phyloP scores from a whole-genome alignment of 2,329 filamentous ascomycete genomes.

The Claviceps capensis region DNA sequence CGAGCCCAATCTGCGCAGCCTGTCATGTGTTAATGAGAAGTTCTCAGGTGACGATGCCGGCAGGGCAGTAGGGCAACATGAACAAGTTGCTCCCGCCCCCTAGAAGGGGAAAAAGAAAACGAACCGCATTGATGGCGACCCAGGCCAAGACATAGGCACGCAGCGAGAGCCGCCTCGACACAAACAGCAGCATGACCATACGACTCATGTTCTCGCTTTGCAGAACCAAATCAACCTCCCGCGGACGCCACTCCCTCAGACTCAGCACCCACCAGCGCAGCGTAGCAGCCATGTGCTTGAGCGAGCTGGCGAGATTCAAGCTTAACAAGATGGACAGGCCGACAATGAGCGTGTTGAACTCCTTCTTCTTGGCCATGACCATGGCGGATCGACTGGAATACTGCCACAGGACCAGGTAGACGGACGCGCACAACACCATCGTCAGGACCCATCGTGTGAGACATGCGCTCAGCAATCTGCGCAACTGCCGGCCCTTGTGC shows the following conservation, averaged over 20 bases:
- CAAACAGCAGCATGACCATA: slow-evolving; percentile 10
- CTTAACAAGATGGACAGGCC: slow-evolving; percentile 28
- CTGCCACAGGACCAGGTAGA: slow-evolving; percentile 16
- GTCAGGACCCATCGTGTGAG: slow-evolving; percentile 17
- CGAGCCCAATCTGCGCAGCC: slow-evolving; percentile 28
- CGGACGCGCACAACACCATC: slow-evolving; percentile 13
- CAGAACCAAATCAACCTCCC: slow-evolving; percentile 18
- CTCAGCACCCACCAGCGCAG: slow-evolving; percentile 33
- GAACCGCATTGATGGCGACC: slow-evolving; percentile 12
- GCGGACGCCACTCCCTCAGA: slow-evolving; percentile 19
- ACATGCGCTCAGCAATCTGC: slow-evolving; percentile 8
- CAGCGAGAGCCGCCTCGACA: slow-evolving; percentile 8
- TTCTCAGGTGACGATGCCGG: no score
- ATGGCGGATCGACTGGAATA: slow-evolving; percentile 18
- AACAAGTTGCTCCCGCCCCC: no score
- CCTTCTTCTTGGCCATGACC: slow-evolving; percentile 20
- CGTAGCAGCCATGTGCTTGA: slow-evolving; percentile 30
- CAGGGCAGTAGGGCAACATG: no score
- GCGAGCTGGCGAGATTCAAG: slow-evolving; percentile 26
- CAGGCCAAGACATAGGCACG: slow-evolving; percentile 11
- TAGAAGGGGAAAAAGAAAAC: background rate
- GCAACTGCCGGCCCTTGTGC: slow-evolving; percentile 10
- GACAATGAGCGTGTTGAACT: slow-evolving; percentile 31
- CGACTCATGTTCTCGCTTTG: slow-evolving; percentile 14
- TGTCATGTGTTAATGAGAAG: slow-evolving; percentile 6